Percentiles rank a stretch among this genome's conserved stretches.
phyloP scores from a whole-genome alignment of 164 flowering plant genomes.

The Stephania cephalantha region DNA sequence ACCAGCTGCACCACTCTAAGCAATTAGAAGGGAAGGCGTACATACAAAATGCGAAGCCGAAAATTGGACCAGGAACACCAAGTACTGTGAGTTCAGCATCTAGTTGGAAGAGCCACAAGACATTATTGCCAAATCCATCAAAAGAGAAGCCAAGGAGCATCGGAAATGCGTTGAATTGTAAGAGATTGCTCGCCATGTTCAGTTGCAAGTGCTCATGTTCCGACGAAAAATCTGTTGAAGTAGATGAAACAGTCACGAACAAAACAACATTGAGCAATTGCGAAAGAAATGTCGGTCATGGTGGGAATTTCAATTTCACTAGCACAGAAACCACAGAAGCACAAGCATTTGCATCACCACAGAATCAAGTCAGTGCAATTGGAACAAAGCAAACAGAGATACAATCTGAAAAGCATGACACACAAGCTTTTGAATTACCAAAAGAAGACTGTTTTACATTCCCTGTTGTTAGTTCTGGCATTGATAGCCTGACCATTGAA shows the following conservation, averaged over 20 bases:
- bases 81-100: slow-evolving; percentile 49
- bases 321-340: slow-evolving; percentile 7
- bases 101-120: slow-evolving; percentile 64
- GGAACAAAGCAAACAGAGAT: slow-evolving; percentile 10
- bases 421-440: slow-evolving; percentile 7
- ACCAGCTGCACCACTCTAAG: slow-evolving; percentile 4
- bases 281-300: slow-evolving; percentile 11
- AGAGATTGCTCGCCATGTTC: slow-evolving; percentile 36
- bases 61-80: slow-evolving; percentile 29
- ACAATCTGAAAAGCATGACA: slow-evolving; percentile 11
- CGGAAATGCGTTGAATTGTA: slow-evolving; percentile 11
- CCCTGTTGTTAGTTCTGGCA: slow-evolving; percentile 20
- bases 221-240: slow-evolving; percentile 41
- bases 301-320: slow-evolving; percentile 10
- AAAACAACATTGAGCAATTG: background rate
- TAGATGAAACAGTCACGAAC: slow-evolving; percentile 12
- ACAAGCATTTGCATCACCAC: slow-evolving; percentile 7
- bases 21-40: background rate
- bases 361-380: slow-evolving; percentile 4
- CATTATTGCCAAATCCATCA: slow-evolving; percentile 25
- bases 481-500: slow-evolving; percentile 11
- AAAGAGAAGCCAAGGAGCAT: slow-evolving; percentile 16
- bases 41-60: slow-evolving; percentile 13
- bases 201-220: slow-evolving; percentile 51
- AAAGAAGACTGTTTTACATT: slow-evolving; percentile 22